These are phyloP conservation scores for Pythium sp. DNA, from an alignment of 352 stramenopile species.

Conservation along the genomic window DNA sequence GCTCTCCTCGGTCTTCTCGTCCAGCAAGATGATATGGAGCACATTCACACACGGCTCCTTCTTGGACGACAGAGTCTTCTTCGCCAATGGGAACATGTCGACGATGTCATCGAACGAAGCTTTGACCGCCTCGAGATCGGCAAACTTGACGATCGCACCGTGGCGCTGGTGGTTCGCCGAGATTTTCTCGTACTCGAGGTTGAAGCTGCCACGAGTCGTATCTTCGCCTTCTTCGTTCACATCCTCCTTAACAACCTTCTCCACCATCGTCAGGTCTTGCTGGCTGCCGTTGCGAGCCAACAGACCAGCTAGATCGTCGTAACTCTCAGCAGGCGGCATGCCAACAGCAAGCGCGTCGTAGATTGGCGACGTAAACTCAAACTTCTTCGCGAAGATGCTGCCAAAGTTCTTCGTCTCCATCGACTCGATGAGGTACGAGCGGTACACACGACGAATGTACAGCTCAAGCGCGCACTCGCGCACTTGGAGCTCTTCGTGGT, in stretches of 20 bases:
- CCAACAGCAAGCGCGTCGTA: constrained; percentile 77
- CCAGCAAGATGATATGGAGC: constrained; percentile 77
- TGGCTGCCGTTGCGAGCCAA: constrained; percentile 65
- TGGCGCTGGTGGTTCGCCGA: constrained; percentile 67
- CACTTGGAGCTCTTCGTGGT: constrained; percentile 65
- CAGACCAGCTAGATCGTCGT: constrained; percentile 77
- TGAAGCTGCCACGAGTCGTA: constrained; percentile 33
- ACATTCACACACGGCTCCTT: constrained; percentile 79
- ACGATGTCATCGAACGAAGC: constrained; percentile 66
- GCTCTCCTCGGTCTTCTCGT: constrained; percentile 61
- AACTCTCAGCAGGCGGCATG: constrained; percentile 72
- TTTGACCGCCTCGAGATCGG: constrained; percentile 79
- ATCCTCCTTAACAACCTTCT: constrained; percentile 25
- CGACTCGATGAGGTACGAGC: constrained; percentile 82
- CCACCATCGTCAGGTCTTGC: constrained; percentile 24
- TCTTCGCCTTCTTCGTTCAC: constrained; percentile 12
- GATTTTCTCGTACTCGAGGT: constrained; percentile 75
- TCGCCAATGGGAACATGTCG: constrained; percentile 62
- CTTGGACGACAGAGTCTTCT: constrained; percentile 64
- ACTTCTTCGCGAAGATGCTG: constrained; percentile 81
- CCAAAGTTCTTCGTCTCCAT: constrained; percentile 67
- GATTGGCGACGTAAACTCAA: constrained; percentile 82
- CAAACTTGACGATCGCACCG: constrained; percentile 86
- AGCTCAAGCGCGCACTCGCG: constrained; percentile 76
- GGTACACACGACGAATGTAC: constrained; percentile 85